phyloP scores from a whole-genome alignment of 164 flowering plant genomes.

The Echeveria elegans region DNA sequence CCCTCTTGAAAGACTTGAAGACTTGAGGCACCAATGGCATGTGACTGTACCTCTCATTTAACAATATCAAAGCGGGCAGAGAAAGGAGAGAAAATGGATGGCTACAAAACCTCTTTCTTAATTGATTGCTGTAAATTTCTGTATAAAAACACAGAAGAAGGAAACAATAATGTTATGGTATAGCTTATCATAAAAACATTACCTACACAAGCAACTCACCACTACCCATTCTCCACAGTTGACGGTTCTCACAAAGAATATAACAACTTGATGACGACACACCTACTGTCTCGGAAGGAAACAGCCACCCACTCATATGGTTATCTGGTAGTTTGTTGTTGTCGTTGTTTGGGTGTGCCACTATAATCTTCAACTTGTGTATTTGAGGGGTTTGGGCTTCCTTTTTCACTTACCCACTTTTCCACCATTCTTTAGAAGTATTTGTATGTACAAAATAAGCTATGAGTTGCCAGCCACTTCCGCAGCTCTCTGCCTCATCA shows the following conservation, averaged over 20 bases:
- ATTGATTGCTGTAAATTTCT: too few relatives aligned
- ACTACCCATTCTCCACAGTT: neutral
- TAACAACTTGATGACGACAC: too few relatives aligned
- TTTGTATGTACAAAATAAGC: conserved; percentile 24
- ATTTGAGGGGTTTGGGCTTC: neutral
- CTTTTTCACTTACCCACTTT: neutral
- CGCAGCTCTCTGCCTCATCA: conserved; percentile 99
- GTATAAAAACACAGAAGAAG: neutral
- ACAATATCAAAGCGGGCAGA: too few relatives aligned
- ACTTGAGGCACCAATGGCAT: too few relatives aligned
- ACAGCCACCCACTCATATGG: too few relatives aligned
- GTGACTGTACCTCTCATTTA: too few relatives aligned
- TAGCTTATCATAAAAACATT: neutral
- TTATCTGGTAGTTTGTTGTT: too few relatives aligned
- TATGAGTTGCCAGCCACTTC: conserved; percentile 62
- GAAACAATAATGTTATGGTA: neutral
- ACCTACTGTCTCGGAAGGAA: too few relatives aligned
- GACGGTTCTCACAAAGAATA: too few relatives aligned
- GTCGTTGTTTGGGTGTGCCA: neutral
- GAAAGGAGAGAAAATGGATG: too few relatives aligned
- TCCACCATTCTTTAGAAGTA: neutral
- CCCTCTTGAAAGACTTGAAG: too few relatives aligned
- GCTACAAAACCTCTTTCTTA: too few relatives aligned
- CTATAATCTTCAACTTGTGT: neutral
- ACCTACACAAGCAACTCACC: neutral